These are phyloP conservation scores for Penicillium brasilianum DNA, from an alignment of 2,329 filamentous ascomycete species.

Conservation along the genomic window DNA sequence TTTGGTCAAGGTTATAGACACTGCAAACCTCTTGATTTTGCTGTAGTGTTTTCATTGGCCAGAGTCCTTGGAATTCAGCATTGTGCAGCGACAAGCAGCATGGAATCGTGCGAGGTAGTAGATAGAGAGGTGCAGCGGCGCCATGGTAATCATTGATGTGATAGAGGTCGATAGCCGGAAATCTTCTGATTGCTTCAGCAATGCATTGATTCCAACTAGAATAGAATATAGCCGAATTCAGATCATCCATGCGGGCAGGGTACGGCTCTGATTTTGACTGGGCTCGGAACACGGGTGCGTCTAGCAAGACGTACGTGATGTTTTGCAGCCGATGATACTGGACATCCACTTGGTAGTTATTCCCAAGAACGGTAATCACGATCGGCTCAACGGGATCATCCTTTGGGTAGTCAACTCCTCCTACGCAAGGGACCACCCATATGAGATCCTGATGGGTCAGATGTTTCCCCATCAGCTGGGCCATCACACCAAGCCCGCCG, in stretches of 20 bases:
- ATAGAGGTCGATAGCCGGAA: conserved; percentile 64
- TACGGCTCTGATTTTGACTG: conserved; percentile 69
- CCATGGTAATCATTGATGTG: conserved; percentile 72
- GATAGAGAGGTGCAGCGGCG: conserved; percentile 66
- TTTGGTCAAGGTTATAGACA: conserved; percentile 64
- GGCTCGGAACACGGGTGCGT: conserved; percentile 69
- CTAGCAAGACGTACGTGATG: conserved; percentile 71
- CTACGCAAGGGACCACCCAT: conserved; percentile 67
- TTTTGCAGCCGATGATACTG: conserved; percentile 68
- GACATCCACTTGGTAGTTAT: conserved; percentile 65
- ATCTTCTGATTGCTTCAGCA: conserved; percentile 65
- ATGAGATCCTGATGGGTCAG: conserved; percentile 68
- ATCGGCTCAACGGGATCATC: conserved; percentile 59
- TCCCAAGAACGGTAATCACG: conserved; percentile 64
- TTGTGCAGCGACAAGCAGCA: conserved; percentile 69
- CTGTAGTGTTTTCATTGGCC: conserved; percentile 66
- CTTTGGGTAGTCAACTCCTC: conserved; percentile 66
- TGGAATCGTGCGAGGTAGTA: conserved; percentile 66
- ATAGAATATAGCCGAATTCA: conserved; percentile 70
- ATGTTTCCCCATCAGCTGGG: conserved; percentile 71
- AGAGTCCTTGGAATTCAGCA: conserved; percentile 71
- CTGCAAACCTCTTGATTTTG: conserved; percentile 67
- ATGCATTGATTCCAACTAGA: conserved; percentile 74
- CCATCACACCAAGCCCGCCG: conserved; percentile 72
- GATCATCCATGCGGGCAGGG: conserved; percentile 70